phyloP scores from a whole-genome alignment of 108 stramenopile genomes.

The Discostella pseudostelligera region DNA sequence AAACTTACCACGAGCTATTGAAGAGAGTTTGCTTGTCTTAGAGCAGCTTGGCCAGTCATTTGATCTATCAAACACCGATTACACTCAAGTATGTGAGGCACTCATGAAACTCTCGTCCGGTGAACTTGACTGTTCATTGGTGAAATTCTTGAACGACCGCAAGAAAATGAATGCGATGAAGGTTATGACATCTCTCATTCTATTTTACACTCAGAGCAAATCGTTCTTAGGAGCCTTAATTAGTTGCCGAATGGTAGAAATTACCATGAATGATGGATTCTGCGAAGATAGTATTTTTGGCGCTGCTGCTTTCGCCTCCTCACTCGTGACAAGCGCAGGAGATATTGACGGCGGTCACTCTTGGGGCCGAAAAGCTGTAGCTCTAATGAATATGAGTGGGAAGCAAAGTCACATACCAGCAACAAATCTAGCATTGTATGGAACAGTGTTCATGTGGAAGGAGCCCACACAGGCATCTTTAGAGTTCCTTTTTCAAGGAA shows the following conservation, averaged over 20 bases:
- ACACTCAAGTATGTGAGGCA: neutral
- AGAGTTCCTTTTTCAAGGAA: neutral
- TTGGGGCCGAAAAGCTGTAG: constrained; percentile 16
- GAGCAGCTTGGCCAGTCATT: constrained; percentile 20
- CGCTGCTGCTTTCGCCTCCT: constrained; percentile 4
- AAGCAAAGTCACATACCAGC: neutral
- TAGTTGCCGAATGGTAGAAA: constrained; percentile 18
- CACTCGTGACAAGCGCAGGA: constrained; percentile 5
- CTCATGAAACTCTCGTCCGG: neutral
- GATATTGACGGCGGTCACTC: constrained; percentile 20
- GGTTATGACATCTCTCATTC: constrained; percentile 9
- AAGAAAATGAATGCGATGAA: constrained; percentile 5
- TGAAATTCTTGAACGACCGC: neutral
- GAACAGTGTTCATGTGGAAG: constrained; percentile 2
- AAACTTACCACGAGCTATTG: constrained; percentile 8
- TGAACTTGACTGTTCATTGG: neutral
- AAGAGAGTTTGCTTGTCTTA: constrained; percentile 11
- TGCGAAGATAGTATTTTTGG: constrained; percentile 20
- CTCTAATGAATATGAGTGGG: constrained; percentile 12
- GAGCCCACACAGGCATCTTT: constrained; percentile 7
- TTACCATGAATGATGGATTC: constrained; percentile 11
- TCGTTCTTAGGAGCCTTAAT: neutral
- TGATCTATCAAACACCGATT: constrained; percentile 7
- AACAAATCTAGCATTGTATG: neutral
- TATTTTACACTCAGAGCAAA: constrained; percentile 4